phyloP scores from a whole-genome alignment of 768 basidiomycete genomes.

The Kwoniella bestiolae region DNA sequence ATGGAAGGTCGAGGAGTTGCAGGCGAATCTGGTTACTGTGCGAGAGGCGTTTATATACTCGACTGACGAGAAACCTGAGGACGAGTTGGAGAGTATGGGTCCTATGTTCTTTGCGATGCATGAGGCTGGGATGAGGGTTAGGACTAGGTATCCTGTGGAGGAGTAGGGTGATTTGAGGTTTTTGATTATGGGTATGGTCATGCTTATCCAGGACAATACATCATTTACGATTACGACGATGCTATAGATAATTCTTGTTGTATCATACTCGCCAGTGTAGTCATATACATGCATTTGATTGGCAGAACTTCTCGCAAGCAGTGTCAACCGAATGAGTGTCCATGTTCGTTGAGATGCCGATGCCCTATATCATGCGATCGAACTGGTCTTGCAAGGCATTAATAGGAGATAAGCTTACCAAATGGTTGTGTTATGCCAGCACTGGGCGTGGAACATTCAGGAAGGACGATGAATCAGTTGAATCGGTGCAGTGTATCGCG shows the following conservation, averaged over 20 bases:
- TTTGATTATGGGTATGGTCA: not conserved
- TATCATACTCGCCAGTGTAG: no score
- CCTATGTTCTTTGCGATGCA: slow-evolving; percentile 59
- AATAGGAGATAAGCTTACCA: no score
- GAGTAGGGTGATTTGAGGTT: slow-evolving; percentile 4
- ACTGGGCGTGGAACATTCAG: no score
- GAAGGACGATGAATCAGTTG: no score
- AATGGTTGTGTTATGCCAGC: no score
- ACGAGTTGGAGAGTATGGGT: slow-evolving; percentile 55
- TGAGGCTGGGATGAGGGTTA: slow-evolving; percentile 55
- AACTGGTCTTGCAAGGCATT: no score
- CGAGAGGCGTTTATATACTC: slow-evolving; percentile 59
- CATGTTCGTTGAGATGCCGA: no score
- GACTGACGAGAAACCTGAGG: slow-evolving; percentile 52
- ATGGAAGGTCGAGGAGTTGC: slow-evolving; percentile 55
- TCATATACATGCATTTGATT: no score
- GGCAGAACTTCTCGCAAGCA: no score
- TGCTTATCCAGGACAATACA: not conserved
- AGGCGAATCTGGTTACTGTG: slow-evolving; percentile 57
- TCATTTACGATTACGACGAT: not conserved
- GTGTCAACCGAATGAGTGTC: no score
- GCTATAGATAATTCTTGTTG: not conserved
- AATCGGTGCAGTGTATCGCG: no score
- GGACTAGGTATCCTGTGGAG: slow-evolving; percentile 52
- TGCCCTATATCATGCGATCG: no score